Evolutionary conservation across 139 green algal species (phyloP), one percentile per base, ranked within the genome.

Genomic region (Chlamydomonas eustigma): DNA sequence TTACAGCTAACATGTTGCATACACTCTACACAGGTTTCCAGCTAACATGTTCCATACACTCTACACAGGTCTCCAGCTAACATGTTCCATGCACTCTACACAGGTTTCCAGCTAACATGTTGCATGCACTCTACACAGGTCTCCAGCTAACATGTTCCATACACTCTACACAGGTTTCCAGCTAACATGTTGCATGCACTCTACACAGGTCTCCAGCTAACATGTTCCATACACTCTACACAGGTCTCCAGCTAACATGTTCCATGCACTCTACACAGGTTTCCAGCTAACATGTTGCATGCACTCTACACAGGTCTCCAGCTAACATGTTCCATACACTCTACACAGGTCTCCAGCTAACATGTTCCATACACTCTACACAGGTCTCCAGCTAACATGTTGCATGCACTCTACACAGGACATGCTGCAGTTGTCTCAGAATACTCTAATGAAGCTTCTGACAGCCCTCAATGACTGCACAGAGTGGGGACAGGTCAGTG

Each of bases 381-480:
- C 58, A 35, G 25, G 58, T n/a, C 58, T 22, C 58, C 58, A 33
- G 24, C 25, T 1, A 64, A 79, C 64, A 66, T 79, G 74, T 64
- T 79, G 64, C 44, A 12, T 18, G 12, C 44, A 28, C 44, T 58
- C 44, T 58, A 18, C 12, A 28, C 58, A 35, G 25, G 25, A 32
- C 25, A 70, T 22, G 58, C 58, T 70, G 58, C 78, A 91, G 72
- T 84, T 98, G 72, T 94, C 80, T 37, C 83, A 52, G 34, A 79
- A 89, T 58, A 92, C 87, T 4, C 83, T 98, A 3, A 91, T 91
- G 78, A 99, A 98, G 88, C 91, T 99, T 73, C 88, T 99, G 50
- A 89, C 93, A 37, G 96, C 96, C 5, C 80, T 99, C 3, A 98
- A 98, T 80, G 96, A 98, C 84, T 99, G 96, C 85, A 99, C 94